Conservation (phyloP, 768 basidiomycete species). For the Macrolepiota dolichaula region DNA sequence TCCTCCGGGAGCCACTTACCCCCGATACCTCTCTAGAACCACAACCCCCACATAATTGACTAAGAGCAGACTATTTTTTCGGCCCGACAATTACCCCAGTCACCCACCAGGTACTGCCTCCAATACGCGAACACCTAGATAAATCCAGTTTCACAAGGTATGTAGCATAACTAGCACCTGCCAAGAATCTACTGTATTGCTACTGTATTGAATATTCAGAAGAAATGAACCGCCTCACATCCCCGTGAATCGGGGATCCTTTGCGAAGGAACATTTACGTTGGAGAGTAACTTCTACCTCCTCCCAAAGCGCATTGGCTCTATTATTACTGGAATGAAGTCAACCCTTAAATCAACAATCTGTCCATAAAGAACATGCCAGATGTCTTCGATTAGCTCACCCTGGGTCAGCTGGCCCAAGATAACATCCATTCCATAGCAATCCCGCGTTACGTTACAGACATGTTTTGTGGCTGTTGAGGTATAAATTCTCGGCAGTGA, state of each 20-base stretch:
- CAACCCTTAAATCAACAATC: neutral
- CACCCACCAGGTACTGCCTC: neutral
- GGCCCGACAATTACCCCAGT: slow-evolving; percentile 3
- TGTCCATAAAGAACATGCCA: neutral
- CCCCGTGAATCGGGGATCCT: neutral
- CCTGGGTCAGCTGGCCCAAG: neutral
- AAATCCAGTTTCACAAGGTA: neutral
- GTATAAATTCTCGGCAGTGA: too few species aligned
- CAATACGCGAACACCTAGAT: neutral
- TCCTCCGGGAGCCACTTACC: neutral
- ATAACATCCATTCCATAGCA: neutral
- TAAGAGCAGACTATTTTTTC: neutral
- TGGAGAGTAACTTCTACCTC: neutral
- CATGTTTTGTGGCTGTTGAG: too few species aligned
- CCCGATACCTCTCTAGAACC: too few species aligned
- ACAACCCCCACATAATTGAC: neutral
- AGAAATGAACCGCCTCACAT: neutral
- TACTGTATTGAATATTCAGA: neutral
- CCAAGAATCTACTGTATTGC: too few species aligned
- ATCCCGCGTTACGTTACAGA: neutral
- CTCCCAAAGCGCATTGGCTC: neutral
- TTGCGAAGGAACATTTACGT: neutral
- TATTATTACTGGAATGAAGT: neutral
- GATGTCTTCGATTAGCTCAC: neutral
- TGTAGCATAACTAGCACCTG: too few species aligned